A percentile compares a stretch with the other conserved stretches of the same genome.
Conservation (phyloP, 2,329 filamentous ascomycete genomes). For the Colletotrichum sp. region DNA sequence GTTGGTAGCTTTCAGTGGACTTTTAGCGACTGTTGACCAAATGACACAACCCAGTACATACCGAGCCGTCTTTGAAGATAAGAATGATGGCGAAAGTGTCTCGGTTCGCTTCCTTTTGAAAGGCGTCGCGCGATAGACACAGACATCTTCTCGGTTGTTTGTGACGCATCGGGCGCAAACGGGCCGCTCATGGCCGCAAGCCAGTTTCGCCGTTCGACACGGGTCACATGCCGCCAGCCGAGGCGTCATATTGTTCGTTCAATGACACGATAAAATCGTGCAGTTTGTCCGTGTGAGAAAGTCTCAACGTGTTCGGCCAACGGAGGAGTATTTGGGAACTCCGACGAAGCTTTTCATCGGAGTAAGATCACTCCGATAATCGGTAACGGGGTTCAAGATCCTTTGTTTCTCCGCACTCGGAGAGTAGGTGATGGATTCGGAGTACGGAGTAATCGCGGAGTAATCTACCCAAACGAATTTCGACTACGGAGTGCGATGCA, state of each 20-base stretch:
- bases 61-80: background rate
- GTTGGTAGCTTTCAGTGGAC: background rate
- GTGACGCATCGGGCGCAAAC: background rate
- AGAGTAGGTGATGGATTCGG: background rate
- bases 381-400: background rate
- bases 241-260: background rate
- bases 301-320: background rate
- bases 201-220: background rate
- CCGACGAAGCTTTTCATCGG: fast-evolving
- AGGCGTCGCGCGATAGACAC: background rate
- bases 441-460: background rate
- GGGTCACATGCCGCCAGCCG: background rate
- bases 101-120: background rate
- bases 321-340: background rate
- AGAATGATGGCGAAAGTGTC: background rate
- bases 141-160: background rate
- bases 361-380: background rate
- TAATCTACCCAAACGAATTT: background rate
- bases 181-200: background rate
- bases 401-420: background rate
- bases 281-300: background rate
- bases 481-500: background rate
- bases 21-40: background rate
- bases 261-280: background rate
- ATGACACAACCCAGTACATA: background rate